Evolutionary conservation across 495 filamentous ascomycete species (phyloP), one percentile per base, ranked within the genome.

Genomic region (Aspergillus haitiensis): DNA sequence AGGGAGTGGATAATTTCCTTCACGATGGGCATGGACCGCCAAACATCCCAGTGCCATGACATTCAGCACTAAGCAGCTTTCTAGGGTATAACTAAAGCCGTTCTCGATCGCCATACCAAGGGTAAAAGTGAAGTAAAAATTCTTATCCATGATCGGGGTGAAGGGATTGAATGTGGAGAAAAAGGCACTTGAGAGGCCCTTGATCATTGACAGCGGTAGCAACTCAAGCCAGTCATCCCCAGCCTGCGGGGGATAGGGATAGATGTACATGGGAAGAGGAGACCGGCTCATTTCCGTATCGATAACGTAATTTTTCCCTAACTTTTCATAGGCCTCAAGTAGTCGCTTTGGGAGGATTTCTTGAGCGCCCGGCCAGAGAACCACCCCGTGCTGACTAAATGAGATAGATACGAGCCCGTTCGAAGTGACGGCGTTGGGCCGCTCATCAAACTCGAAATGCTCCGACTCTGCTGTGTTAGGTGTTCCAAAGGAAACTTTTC

Each of bases 121-220:
- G 2, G 77, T 80, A 37, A 74, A 73, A 0, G 75, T 69, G 62
- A 78, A 78, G 60, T 75, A 80, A 57, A 75, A 80, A 32, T 70
- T 72, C 60, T 76, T 77, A 39, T 80, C 77, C 73, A 80, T 78
- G 49, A 80, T 78, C 2, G 77, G 77, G 7, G 77, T 80, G 27
- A 73, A 80, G 0, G 75, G 75, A 46, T 76, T 78, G 53, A 78
- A 78, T 0, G 75, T 74, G 13, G 69, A 64, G 48, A 78, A 80
- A 40, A 80, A 80, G 0, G 75, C 75, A 65, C 77, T 73, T 13
- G 75, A 73, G 15, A 80, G 64, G 5, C 75, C 75, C 56, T 73
- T 76, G 57, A 78, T 69, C 72, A 80, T 67, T 0, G 73, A 65
- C 45, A 80, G 45, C 2, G 77, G 77, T 11, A 78, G 63, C 0